Evolutionary conservation across 371 early-diverging fungal genomes (phyloP), one percentile per base, ranked within the genome.

Genomic region (Rhizopus delemar): DNA sequence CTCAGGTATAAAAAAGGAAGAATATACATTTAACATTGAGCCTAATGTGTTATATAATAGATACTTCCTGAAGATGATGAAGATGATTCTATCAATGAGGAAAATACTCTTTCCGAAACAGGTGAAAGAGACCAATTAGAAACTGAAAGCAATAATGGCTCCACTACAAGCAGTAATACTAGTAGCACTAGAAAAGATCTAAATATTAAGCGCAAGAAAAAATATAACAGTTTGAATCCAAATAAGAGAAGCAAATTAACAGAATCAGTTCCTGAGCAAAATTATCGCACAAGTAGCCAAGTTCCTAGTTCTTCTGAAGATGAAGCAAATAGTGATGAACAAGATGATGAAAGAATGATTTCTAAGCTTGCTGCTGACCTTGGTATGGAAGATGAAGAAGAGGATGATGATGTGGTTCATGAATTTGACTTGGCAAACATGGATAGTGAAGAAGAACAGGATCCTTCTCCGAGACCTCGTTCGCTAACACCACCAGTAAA

Each of bases 1-100:
- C 93, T 11, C 90, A 93, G 75, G 80, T 90, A 71, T 46, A 31
- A 22, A 31, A 39, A 8, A 7, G 11, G 4, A 1, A 43, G 12
- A 41, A 12, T 12, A 45, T 8, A 5, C 9, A 2, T 31, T n/a
- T 15, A 11, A 4, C 16, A 34, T 38, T 29, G 12, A n/a, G 28
- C 5, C 15, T 46, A 16, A 51, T n/a, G 4, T 6, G 1, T 3
- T 43, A 8, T 8, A 49, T 38, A 15, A 6, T 60, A 65, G 68
- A 68, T 73, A 9, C 70, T 62, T 31, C 64, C 54, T 22, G 67
- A 69, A 32, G 59, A 61, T 8, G 60, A 69, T 4, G 16, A 49
- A 31, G 56, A 53, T 9, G 56, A 57, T 9, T 9, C 22, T 6
- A 16, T 16, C 3, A 38, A 31, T 28, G 41, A 46, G 16, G 57